Conservation (phyloP, 1,139 yeast genomes). For the Protomyces gravidus region DNA sequence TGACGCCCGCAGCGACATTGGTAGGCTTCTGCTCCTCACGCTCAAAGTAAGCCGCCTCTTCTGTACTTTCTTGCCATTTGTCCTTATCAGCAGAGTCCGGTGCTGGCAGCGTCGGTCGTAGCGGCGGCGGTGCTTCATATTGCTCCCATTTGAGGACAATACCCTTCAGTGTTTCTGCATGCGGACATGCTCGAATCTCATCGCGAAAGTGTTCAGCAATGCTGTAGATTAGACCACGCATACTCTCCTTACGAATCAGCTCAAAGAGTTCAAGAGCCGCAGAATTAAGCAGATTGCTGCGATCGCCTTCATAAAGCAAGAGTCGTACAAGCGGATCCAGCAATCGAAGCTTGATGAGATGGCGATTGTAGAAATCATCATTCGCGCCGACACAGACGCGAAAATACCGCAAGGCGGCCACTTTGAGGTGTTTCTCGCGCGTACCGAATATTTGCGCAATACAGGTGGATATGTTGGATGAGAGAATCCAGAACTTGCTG, state of each 20-base stretch:
- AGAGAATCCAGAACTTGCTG: slow-evolving; percentile 32
- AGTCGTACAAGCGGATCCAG: slow-evolving; percentile 52
- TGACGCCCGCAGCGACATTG: slow-evolving; percentile 6
- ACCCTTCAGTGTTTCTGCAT: not conserved
- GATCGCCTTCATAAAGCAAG: slow-evolving; percentile 50
- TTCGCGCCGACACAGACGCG: slow-evolving; percentile 56
- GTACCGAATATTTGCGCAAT: slow-evolving; percentile 39
- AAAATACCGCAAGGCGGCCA: slow-evolving; percentile 49
- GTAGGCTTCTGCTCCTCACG: slow-evolving; percentile 25
- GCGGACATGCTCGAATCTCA: slow-evolving; percentile 39
- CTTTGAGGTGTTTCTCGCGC: slow-evolving; percentile 33
- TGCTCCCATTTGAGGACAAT: slow-evolving; percentile 24
- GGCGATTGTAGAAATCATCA: slow-evolving; percentile 57
- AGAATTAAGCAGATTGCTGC: slow-evolving; percentile 67
- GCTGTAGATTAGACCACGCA: slow-evolving; percentile 46
- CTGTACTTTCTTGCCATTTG: slow-evolving; percentile 31
- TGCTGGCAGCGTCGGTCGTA: slow-evolving; percentile 31
- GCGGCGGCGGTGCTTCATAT: slow-evolving; percentile 29
- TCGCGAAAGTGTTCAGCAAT: slow-evolving; percentile 48
- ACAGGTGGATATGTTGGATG: slow-evolving; percentile 33
- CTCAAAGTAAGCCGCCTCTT: slow-evolving; percentile 32
- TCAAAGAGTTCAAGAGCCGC: slow-evolving; percentile 70
- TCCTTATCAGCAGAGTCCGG: slow-evolving; percentile 39
- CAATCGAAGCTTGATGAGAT: slow-evolving; percentile 55
- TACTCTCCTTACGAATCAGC: slow-evolving; percentile 44